Base-by-base conservation (phyloP, 2,329 filamentous ascomycete genomes). In the Fusarium nematophilum region DNA sequence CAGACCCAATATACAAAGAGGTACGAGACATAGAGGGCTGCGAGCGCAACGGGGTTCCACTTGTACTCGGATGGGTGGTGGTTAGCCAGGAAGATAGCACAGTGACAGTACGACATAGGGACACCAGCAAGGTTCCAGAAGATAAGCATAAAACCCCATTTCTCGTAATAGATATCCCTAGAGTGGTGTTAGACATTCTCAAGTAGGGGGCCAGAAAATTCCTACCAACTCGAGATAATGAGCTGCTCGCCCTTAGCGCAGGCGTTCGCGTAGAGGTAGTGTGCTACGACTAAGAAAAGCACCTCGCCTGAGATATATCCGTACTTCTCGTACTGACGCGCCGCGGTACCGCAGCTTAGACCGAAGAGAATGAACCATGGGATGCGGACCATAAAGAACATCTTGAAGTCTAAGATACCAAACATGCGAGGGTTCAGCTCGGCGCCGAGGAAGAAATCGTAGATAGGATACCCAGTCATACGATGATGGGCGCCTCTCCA, bases 111-210 rank as follows among this genome's bases (percentile, higher is more conserved):
- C 49, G 88, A 93, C 46, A 97, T 83, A 11, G 93, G 93, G 21
- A 97, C 93, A 65, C 93, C 93, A 39, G 93, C 92, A 73, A 97
- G 82, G 78, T 97, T 97, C 93, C 93, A 97, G 86, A 97, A 97
- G 76, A 96, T 96, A 65, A 97, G 86, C 93, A 97, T 97, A 81
- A 97, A 97, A 46, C 93, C 93, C 86, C 91, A 93, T 79, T 97
- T 97, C 82, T 97, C 93, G 70, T 92, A 94, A 81, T 96, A 96
- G 89, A 97, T 96, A 71, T 97, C 93, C 90, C 74, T 76, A 11
- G 3, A 23, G 9, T 9, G n/a, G n/a, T 33, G n/a, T 3, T 6
- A 15, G 11, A n/a, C n/a, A n/a, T n/a, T n/a, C n/a, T n/a, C 6
- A n/a, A 25, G 7, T 4, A 5, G 23, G 10, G 8, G 6, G n/a